Evolutionary conservation across 345 rosid genomes (phyloP), one percentile per base, ranked within the genome.

Genomic region (Eucalyptus regnans): DNA sequence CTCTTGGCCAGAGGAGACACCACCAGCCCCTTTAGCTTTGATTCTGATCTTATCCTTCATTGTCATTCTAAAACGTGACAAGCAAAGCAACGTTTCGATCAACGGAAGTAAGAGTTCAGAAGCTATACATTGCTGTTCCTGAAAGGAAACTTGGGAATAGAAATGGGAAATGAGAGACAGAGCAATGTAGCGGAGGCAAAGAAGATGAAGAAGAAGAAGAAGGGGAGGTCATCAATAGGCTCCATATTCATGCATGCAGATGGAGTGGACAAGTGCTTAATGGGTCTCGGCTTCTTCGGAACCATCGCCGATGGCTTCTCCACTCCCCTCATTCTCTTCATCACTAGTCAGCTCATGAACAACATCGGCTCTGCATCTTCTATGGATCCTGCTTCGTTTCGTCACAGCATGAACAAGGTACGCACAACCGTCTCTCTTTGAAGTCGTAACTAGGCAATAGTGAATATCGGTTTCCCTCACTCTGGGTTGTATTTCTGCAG

Each of bases 211-310:
- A 17, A 71, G 60, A 52, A 52, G 49, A 80, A 12, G 86, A 83
- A 83, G n/a, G 14, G 18, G 31, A 13, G 52, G 50, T 48, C 86
- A 23, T 93, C 98, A 2, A 22, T 95, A 7, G 88, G 94, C 29
- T 94, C 98, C 12, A 94, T 97, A 88, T 95, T 97, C 90, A 92
- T 95, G 94, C 99, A 96, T 83, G 97, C 98, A 18, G 98, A 97
- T 87, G 86, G 91, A 15, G 90, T 90, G 7, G 99, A 97, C 89
- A 90, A 87, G 94, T 37, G 91, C 88, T 86, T 95, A 87, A 97
- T 97, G 98, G 90, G 90, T 54, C 90, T 97, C 8, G 99, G 98
- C 29, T 88, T 94, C 80, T 87, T 96, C 54, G 98, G 99, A 79
- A 92, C 98, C 52, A 27, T 97, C 25, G 98, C 96, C 50, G 98